phyloP scores from a whole-genome alignment of 2,329 filamentous ascomycete genomes.

The Colletotrichum sp. region DNA sequence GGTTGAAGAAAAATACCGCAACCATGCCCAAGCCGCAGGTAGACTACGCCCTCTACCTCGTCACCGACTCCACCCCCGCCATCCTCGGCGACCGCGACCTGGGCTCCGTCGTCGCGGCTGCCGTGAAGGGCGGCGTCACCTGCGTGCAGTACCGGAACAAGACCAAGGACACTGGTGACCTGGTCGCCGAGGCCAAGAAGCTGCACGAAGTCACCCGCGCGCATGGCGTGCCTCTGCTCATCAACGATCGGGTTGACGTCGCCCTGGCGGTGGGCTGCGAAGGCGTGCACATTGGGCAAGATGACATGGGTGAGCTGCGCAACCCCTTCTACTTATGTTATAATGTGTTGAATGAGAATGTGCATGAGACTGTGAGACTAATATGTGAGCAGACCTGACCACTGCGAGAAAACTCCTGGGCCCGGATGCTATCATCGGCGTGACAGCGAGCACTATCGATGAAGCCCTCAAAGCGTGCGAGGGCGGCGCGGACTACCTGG shows the following conservation, averaged over 20 bases:
- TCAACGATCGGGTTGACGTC: constrained; percentile 93
- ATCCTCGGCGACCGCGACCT: constrained; percentile 78
- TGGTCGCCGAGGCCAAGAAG: constrained; percentile 72
- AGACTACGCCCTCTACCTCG: constrained; percentile 86
- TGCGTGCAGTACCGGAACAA: constrained; percentile 94
- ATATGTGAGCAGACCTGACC: constrained; percentile 51
- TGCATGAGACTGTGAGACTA: neutral
- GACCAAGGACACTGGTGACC: constrained; percentile 71
- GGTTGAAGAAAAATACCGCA: neutral
- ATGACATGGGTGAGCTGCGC: constrained; percentile 75
- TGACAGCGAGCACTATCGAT: constrained; percentile 77
- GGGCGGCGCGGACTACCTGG: constrained; percentile 87
- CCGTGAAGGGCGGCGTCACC: constrained; percentile 80
- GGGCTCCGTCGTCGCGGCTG: constrained; percentile 73
- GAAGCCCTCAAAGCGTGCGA: constrained; percentile 76
- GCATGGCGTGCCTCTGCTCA: constrained; percentile 78
- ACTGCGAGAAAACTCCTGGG: constrained; percentile 78
- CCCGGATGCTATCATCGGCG: constrained; percentile 80
- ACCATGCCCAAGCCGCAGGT: constrained; percentile 46
- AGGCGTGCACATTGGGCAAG: constrained; percentile 93
- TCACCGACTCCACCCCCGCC: constrained; percentile 89
- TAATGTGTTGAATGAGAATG: neutral
- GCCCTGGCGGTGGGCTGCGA: constrained; percentile 85
- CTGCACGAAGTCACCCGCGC: constrained; percentile 74
- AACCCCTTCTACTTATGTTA: neutral